Base-by-base conservation (phyloP, 805 yeast species). In the Lipomyces yamadae region DNA sequence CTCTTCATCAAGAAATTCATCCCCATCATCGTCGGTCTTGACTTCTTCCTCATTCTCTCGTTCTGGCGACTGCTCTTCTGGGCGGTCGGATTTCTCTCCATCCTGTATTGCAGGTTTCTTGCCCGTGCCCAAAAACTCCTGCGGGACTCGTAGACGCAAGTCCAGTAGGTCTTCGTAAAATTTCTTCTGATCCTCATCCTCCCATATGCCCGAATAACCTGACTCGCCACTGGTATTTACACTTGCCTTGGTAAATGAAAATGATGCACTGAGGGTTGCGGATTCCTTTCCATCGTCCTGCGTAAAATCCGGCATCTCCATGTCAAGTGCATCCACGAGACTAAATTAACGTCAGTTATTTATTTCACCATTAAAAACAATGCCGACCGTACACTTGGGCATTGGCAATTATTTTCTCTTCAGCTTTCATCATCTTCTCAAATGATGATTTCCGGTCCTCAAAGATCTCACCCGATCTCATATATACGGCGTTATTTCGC, bases 151-250 rank as follows among this genome's bases (percentile, higher is more conserved):
- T 66, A 84, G 88, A 58, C 92, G 83, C 56, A 92, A 81, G 7
- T 82, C 84, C 62, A 91, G 78, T 7, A 90, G 82, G 74, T 91
- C 96, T 58, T 82, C 79, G 76, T 93, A 92, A 74, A 91, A 92
- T 67, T 80, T 81, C 67, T 83, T 82, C n/a, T 84, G 86, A 37
- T 86, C 88, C 18, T 85, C 85, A 64, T 83, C 86, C 52, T 85
- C 90, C 96, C 96, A 91, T 1, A 83, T 70, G 33, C 75, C 75
- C 8, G 45, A 7, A 42, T 53, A 56, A 2, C 33, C n/a, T 76
- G 72, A 3, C 79, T 75, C 37, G 76, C 74, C 13, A 73, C 73
- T 1, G 74, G 63, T 2, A 73, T 75, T 29, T 73, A 76, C 5
- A 73, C 72, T 13, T 10, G 67, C 66, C 33, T 67, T 65, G 13